Evolutionary conservation across 163 green algal genomes (phyloP), one percentile per base, ranked within the genome.

Genomic region (Volvox carteri): DNA sequence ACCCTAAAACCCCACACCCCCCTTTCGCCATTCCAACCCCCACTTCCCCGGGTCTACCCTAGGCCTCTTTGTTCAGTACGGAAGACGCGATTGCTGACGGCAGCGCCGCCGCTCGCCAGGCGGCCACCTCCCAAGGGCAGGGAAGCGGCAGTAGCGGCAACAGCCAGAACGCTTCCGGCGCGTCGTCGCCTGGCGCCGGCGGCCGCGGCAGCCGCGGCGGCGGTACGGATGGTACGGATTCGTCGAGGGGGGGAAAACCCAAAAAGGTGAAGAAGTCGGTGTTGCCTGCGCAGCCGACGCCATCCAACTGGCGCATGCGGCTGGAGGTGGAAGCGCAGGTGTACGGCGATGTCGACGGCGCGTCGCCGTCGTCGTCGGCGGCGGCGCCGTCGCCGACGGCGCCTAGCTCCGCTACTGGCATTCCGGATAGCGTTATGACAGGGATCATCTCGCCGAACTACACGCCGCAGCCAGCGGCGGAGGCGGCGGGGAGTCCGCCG

Each of bases 311-410:
- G 84, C 84, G 84, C 0, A 12, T 89, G 35, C 68, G 84, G 28
- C 68, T 89, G 18, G 84, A 89, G 84, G 84, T 89, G 5, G 84
- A 89, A 68, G 68, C 70, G 25, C 68, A 89, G 52, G 84, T 89
- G 70, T 54, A 89, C 50, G 52, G 70, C 25, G 52, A 78, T 37
- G 67, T 46, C 37, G 25, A 62, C 23, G 70, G 28, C 37, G 33
- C 21, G 37, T 9, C 72, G 28, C 35, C 72, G 7, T 41, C 72
- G 12, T 1, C n/a, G 46, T n/a, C 75, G 9, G 75, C 48, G 75
- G n/a, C 46, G 50, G 6, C 30, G 48, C 12, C 48, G 68, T 23
- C 50, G 65, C 2, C 44, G 50, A 0, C 41, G 23, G 23, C 37
- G n/a, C n/a, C n/a, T n/a, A n/a, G n/a, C n/a, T n/a, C n/a, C n/a